A percentile compares a stretch with the other conserved stretches of the same genome.
Conservation (phyloP, 2,329 filamentous ascomycete species). For the Colletotrichum sp. region DNA sequence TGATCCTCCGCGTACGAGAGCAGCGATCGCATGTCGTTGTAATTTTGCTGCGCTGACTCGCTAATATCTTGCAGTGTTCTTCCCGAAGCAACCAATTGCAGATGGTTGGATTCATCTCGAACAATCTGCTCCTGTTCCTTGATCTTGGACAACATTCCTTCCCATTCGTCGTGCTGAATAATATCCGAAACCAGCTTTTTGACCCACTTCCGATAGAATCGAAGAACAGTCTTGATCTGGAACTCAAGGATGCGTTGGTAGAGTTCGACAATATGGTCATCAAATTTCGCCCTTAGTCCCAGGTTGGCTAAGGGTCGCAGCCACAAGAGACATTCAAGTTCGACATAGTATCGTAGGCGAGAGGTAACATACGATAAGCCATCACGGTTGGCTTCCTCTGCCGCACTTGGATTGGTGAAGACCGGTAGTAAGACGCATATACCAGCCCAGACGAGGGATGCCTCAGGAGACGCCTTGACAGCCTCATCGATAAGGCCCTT, state of each 20-base stretch:
- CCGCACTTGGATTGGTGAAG: constrained; percentile 32
- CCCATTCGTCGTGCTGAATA: constrained; percentile 23
- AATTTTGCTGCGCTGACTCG: not conserved
- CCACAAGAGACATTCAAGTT: constrained; percentile 30
- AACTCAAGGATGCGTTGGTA: constrained; percentile 38
- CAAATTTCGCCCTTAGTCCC: constrained; percentile 19
- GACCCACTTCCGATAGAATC: constrained; percentile 30
- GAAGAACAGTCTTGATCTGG: constrained; percentile 34
- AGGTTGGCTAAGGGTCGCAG: not conserved
- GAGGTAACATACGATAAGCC: constrained; percentile 36
- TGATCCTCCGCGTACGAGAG: not conserved
- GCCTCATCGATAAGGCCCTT: constrained; percentile 30
- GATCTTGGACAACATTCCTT: constrained; percentile 14
- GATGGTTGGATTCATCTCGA: not conserved
- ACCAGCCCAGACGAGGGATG: constrained; percentile 37
- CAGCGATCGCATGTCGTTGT: not conserved
- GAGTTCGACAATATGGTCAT: constrained; percentile 26
- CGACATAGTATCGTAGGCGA: constrained; percentile 32
- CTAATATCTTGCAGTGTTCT: not conserved
- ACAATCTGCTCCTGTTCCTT: not conserved
- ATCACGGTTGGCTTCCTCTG: constrained; percentile 31
- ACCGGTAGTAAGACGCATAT: constrained; percentile 40
- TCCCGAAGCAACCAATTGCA: not conserved
- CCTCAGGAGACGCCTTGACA: constrained; percentile 33
- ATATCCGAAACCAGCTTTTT: constrained; percentile 16